Base-by-base conservation (phyloP, 202 grass and related monocot species). In the Setaria viridis region DNA sequence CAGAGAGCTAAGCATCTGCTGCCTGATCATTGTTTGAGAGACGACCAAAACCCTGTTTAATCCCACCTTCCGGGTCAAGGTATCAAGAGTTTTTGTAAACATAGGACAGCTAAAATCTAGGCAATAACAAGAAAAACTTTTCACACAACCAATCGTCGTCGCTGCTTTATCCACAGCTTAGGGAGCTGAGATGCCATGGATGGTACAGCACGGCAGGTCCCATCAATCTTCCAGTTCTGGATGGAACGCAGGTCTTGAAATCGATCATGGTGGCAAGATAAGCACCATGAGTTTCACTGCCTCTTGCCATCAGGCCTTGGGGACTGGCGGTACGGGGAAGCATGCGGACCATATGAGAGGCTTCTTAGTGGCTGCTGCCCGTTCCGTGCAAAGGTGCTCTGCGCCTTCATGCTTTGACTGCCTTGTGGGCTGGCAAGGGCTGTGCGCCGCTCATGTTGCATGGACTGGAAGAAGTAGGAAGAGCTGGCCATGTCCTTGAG, bases 401-500 rank as follows among this genome's bases (percentile, higher is more conserved):
- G 91, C 9, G 82, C 88, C 84, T 94, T 94, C 87, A 94, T 85
- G 85, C 91, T 93, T 67, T 92, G 81, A 56, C 91, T 93, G 13
- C 84, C 84, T 64, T 78, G 77, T 82, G 77, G 78, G 67, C 68
- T 73, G 81, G 20, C 78, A 45, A 92, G 92, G 68, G 87, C 86
- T 43, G 89, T 60, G 11, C 85, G 80, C 7, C 91, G 89, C 57
- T 92, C 93, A 20, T 92, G 82, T 72, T 93, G 95, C 93, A 95
- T 95, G 70, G 89, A 93, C 85, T 98, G 95, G 80, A 95, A 98
- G 85, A 92, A 95, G 68, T 95, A 93, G 1, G 91, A 91, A 56
- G 89, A 89, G 80, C 85, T 89, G 41, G 95, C 93, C 93, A 92
- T 91, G 77, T 98, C 95, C 89, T 98, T 98, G 65, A 98, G 86